Base-by-base conservation (phyloP, 2,329 filamentous ascomycete species). In the Fusarium austroafricanum region DNA sequence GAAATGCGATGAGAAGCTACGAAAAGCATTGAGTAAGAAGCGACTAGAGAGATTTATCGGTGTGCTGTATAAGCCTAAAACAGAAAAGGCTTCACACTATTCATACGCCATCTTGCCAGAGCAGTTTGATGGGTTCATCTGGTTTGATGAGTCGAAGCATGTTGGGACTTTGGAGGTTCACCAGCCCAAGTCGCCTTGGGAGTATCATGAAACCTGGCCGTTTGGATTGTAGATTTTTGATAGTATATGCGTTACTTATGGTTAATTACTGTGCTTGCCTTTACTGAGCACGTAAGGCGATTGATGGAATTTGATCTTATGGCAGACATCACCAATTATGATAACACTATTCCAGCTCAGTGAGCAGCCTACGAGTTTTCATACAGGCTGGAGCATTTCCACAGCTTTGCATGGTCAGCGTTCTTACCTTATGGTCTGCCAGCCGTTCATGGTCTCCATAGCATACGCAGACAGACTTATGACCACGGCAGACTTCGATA, bases 71-170 rank as follows among this genome's bases (percentile, higher is more conserved):
- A 70, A 47, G 37, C 56, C 52, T 10, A 38, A 51, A 12, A 67
- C 52, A 6, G 65, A 66, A 18, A 66, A 56, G 52, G 55, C 45
- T n/a, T 69, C 55, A 3, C 66, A 69, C 49, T 69, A 69, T 37
- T 67, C 61, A 11, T 49, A 61, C 35, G 61, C 66, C 4, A 29
- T 57, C 18, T 33, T 62, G 20, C 61, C 52, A 12, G 61, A 58
- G 9, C 65, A 68, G 37, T 68, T 67, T 43, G 65, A 68, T 58
- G 52, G 55, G 12, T 69, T 49, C 14, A 49, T 68, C 26, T 68
- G 61, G 52, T 68, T 70, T 55, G 61, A 70, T 17, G 11, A 69
- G 56, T 70, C 66, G 20, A 55, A 37, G 15, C 66, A 59, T 35
- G 56, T 63, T 37, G 52, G 49, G 7, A 55, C 52, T 14, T 52